Evolutionary conservation across 2,329 filamentous ascomycete species (phyloP).

Genomic region (Penicillium olsonii): DNA sequence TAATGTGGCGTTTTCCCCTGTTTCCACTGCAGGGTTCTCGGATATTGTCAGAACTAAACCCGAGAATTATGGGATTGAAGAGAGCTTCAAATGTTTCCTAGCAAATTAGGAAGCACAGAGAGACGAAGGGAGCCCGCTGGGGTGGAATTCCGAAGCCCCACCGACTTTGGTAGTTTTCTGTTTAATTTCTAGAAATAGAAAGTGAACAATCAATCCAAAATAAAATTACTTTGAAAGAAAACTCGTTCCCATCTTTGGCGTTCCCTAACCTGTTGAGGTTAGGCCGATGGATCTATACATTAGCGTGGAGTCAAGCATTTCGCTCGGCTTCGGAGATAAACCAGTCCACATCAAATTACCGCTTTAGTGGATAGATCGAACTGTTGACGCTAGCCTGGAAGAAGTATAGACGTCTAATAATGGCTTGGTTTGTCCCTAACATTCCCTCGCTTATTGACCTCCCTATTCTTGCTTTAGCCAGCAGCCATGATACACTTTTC

Average conservation of each 20-base stretch:
- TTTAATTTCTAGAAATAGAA: too few relatives aligned
- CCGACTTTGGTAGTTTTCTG: too few relatives aligned
- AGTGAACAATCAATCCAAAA: too few relatives aligned
- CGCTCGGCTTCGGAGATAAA: not conserved
- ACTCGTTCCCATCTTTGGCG: not conserved
- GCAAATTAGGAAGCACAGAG: too few relatives aligned
- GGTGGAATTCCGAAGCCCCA: too few relatives aligned
- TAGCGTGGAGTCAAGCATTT: conserved; percentile 3
- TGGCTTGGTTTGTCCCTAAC: not conserved
- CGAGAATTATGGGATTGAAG: too few relatives aligned
- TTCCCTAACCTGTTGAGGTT: not conserved
- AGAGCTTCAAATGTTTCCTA: too few relatives aligned
- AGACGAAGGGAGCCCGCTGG: too few relatives aligned
- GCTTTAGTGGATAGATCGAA: not conserved
- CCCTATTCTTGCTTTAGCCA: conserved; percentile 2
- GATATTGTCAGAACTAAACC: too few relatives aligned
- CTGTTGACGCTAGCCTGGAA: conserved; percentile 4
- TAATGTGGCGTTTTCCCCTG: too few relatives aligned
- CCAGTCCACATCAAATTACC: not conserved
- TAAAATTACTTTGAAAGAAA: not conserved
- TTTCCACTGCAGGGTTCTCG: too few relatives aligned
- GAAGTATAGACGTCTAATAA: conserved; percentile 9
- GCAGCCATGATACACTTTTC: not conserved
- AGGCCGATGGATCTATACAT: not conserved
- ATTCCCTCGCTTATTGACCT: conserved; percentile 9